A percentile compares a stretch with the other conserved stretches of the same genome.
Evolutionary conservation across 1,284 basidiomycete genomes (phyloP).

Genomic region (Cystobasidium slooffiae): DNA sequence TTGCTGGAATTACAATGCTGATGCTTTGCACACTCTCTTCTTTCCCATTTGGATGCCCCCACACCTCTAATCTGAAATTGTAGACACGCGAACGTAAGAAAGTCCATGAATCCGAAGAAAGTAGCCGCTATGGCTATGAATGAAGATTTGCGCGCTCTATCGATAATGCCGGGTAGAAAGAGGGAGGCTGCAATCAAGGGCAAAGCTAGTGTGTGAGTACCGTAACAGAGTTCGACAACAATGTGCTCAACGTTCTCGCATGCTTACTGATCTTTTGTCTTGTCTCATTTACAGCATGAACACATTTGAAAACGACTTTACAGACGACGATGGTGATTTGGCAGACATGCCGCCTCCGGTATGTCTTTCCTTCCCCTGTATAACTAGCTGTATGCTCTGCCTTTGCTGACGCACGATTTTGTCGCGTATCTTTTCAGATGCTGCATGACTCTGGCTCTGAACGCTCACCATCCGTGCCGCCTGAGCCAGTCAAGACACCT

Average conservation of each 20-base stretch:
- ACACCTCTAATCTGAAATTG: background rate
- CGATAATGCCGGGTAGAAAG: conserved; percentile 19
- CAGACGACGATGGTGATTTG: conserved; percentile 26
- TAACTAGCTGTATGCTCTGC: background rate
- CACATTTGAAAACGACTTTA: conserved; percentile 6
- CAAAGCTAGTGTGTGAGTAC: conserved; percentile 23
- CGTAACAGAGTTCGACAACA: background rate
- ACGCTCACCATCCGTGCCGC: conserved; percentile 16
- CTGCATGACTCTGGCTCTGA: conserved; percentile 31
- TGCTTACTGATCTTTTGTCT: background rate
- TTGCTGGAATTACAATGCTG: background rate
- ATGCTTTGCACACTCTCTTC: background rate
- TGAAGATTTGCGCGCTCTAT: conserved; percentile 24
- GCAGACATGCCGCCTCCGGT: conserved; percentile 29
- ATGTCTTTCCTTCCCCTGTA: background rate
- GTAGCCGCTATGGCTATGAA: conserved; percentile 9
- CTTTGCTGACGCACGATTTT: background rate
- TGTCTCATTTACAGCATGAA: conserved; percentile 2
- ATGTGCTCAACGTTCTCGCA: background rate
- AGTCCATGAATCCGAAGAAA: conserved; percentile 11
- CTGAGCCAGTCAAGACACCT: conserved; percentile 11
- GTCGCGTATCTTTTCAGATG: background rate
- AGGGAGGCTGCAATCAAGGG: background rate
- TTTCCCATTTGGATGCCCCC: no score
- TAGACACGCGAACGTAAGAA: background rate